phyloP scores from a whole-genome alignment of 148 eudicot genomes.

The Fallopia convolvulus region DNA sequence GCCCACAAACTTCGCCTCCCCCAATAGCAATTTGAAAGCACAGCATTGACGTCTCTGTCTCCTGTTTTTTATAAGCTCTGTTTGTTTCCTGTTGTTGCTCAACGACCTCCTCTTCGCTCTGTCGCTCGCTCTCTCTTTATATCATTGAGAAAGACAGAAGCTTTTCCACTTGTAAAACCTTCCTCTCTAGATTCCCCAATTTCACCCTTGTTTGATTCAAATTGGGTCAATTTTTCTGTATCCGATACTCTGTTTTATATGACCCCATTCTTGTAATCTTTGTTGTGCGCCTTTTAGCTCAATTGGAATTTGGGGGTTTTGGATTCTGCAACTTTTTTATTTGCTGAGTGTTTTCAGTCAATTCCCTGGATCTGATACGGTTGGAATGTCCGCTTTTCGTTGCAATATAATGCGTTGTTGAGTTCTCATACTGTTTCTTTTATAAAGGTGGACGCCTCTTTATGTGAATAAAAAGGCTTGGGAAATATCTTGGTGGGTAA shows the following conservation, averaged over 20 bases:
- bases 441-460: neutral
- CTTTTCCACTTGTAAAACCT: neutral
- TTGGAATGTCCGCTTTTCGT: constrained; percentile 1
- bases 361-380: constrained; percentile 4
- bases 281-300: neutral
- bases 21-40: constrained; percentile 2
- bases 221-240: neutral
- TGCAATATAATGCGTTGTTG: neutral
- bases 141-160: neutral
- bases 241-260: neutral
- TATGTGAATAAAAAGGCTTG: neutral
- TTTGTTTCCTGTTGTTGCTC: neutral
- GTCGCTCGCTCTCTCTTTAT: neutral
- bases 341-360: constrained; percentile 1
- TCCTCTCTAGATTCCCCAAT: neutral
- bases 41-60: constrained; percentile 10
- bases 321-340: neutral
- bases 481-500: neutral
- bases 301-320: neutral
- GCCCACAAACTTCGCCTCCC: constrained; percentile 5
- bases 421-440: constrained; percentile 8
- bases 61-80: neutral
- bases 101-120: constrained; percentile 3
- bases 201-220: neutral
- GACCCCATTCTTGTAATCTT: neutral